Base-by-base conservation (phyloP, 441 rosid species). In the Pelargonium australe region DNA sequence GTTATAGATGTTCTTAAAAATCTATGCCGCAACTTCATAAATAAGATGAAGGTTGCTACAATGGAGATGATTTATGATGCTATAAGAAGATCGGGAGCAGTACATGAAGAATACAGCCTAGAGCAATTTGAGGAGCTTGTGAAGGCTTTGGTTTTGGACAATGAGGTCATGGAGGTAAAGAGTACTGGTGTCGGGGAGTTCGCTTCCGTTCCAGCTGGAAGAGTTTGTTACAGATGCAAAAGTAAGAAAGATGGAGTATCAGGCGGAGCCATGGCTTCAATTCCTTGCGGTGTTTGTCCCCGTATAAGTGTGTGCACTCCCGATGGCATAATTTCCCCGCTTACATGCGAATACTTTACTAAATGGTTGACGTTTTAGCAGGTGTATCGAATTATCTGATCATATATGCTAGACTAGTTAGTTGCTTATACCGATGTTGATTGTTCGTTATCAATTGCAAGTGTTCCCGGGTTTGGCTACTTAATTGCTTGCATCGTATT, bases 211-310 rank as follows among this genome's bases (percentile, higher is more conserved):
- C 80, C 82, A 0, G 69, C 75, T 11, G 87, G 91, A 23, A 79
- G 78, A 66, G 68, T 82, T 76, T 87, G 94, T 65, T 89, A 87
- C 58, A 81, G 73, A 58, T 47, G 76, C 65, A 63, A 72, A 0
- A 68, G 75, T 28, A 83, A 66, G 60, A 80, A 73, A 0, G 70
- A 61, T 25, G 71, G 65, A 31, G 83, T 63, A 34, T 77, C 77
- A 0, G 82, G 5, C 6, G 90, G 88, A 10, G 83, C 86, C 12
- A 79, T 93, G 70, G 87, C 90, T 76, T 84, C 94, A 0, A 70
- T 90, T 2, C 96, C 97, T n/a, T 93, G 95, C 9, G 95, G 92
- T 31, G 92, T 81, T 65, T 93, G 98, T 77, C 95, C 95, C 0
- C 80, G 80, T 25, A 83, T 90, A 20, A 79, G 71, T 55, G 58